phyloP scores from a whole-genome alignment of 169 alveolate genomes.

The Eimeria tenella region DNA sequence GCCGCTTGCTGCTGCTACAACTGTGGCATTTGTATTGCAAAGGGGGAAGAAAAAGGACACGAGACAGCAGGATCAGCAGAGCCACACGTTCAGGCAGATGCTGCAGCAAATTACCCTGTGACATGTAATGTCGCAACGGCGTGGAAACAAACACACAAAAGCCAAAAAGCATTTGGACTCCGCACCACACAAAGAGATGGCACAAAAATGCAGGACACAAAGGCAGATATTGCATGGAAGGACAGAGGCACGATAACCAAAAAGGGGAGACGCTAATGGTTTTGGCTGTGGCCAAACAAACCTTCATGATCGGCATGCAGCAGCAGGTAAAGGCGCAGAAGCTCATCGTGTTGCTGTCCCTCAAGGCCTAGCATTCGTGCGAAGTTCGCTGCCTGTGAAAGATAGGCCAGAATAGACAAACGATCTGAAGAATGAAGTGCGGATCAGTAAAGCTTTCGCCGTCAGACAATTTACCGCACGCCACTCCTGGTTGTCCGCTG shows the following conservation, averaged over 20 bases:
- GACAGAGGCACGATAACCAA: background rate
- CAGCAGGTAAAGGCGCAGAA: slow-evolving; percentile 85
- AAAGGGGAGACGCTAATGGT: background rate
- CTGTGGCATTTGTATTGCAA: background rate
- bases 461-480: no score
- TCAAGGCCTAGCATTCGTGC: slow-evolving; percentile 89
- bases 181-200: no score
- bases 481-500: no score
- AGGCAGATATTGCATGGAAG: background rate
- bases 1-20: background rate
- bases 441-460: no score
- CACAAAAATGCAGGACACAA: background rate
- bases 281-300: background rate
- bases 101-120: background rate
- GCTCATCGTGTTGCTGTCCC: slow-evolving; percentile 83
- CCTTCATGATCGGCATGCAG: slow-evolving; percentile 95
- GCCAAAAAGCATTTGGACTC: no score
- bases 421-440: no score
- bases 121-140: background rate
- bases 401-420: background rate
- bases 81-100: background rate
- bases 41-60: background rate
- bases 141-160: background rate
- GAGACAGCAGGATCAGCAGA: background rate
- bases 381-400: slow-evolving; percentile 82